Evolutionary conservation across 75 land plant species (phyloP).

Genomic region (Chamaecyparis obtusa): DNA sequence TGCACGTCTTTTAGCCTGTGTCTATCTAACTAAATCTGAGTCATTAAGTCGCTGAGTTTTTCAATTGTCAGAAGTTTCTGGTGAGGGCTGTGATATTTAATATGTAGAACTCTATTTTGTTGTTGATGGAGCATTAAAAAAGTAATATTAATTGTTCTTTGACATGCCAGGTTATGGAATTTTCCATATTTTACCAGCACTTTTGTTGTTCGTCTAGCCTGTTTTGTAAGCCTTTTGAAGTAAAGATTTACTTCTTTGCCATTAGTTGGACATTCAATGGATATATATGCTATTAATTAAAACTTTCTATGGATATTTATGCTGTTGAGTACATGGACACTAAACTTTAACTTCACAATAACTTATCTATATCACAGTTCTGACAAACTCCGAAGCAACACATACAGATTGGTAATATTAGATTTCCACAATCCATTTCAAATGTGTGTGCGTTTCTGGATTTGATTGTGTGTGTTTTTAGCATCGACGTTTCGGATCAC

Average conservation of each 20-base stretch:
- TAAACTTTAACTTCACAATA: neutral
- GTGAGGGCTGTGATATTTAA: neutral
- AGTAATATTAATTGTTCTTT: neutral
- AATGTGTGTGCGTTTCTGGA: too few species aligned
- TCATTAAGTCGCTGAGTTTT: neutral
- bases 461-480: too few species aligned
- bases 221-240: neutral
- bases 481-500: too few species aligned
- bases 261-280: neutral
- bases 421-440: too few species aligned
- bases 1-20: too few species aligned
- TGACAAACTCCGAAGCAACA: neutral
- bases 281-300: neutral
- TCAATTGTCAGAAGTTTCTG: neutral
- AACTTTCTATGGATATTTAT: neutral
- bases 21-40: neutral
- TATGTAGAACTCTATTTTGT: neutral
- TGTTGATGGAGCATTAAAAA: neutral
- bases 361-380: neutral
- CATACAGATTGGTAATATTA: neutral
- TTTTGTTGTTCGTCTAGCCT: neutral
- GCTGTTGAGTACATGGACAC: neutral
- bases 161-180: neutral
- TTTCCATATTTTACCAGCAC: neutral
- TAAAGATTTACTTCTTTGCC: neutral